A percentile compares a stretch with the other conserved stretches of the same genome.
These are phyloP conservation scores for Tricholoma matsutake DNA, from an alignment of 768 basidiomycete genomes.

Conservation along the genomic window DNA sequence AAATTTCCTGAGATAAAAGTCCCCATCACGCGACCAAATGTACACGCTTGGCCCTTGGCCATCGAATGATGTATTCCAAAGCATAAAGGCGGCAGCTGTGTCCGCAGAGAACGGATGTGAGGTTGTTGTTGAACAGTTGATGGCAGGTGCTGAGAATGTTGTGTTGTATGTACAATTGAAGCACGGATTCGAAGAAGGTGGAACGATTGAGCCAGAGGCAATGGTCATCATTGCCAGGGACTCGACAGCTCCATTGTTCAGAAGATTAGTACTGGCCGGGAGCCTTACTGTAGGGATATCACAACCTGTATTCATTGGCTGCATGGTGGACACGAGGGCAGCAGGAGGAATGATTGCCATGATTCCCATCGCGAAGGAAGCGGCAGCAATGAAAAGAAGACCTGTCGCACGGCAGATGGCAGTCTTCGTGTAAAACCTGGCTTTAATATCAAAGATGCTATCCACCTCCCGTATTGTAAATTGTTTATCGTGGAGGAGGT, in stretches of 20 bases:
- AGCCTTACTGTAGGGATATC: not conserved
- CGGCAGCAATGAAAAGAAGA: no score
- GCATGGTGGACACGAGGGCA: not conserved
- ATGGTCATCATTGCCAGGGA: not conserved
- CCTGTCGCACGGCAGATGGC: not conserved
- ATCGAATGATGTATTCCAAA: not conserved
- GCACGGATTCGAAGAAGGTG: not conserved
- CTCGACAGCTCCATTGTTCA: not conserved
- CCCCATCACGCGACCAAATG: not conserved
- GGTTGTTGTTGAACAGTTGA: not conserved
- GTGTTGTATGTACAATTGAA: not conserved
- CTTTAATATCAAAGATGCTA: not conserved
- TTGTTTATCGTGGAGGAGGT: not conserved
- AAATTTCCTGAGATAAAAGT: not conserved
- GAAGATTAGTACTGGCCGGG: not conserved
- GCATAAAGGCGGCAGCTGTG: not conserved
- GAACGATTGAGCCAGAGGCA: not conserved
- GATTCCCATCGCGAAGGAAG: not conserved
- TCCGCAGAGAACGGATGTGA: not conserved
- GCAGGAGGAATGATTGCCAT: not conserved
- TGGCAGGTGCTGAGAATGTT: not conserved
- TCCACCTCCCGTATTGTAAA: not conserved
- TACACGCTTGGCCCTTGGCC: not conserved
- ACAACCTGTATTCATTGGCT: not conserved
- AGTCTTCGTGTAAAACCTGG: not conserved